Conservation (phyloP, 2,329 filamentous ascomycete genomes). For the Seiridium cupressi region DNA sequence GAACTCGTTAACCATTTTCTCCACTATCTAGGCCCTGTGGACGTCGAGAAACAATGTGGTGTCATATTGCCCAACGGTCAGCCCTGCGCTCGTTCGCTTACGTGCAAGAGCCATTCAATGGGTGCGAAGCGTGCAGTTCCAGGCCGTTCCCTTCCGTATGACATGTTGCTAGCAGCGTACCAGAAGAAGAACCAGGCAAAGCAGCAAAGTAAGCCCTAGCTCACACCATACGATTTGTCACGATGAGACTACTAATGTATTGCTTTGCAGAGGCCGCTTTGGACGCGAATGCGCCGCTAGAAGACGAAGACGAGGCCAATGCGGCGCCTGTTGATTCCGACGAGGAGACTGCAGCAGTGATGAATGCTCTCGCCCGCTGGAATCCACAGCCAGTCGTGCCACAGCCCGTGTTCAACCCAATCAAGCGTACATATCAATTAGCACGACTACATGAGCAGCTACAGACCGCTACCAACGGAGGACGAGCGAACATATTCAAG, state of each 20-base stretch:
- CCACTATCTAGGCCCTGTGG: conserved; percentile 65
- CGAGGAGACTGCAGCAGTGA: conserved; percentile 87
- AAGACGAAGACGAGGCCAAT: conserved; percentile 80
- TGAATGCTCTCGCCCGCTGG: conserved; percentile 75
- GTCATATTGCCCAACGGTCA: conserved; percentile 82
- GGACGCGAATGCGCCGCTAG: conserved; percentile 86
- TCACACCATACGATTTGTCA: not conserved
- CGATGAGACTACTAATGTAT: not conserved
- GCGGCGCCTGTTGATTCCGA: conserved; percentile 86
- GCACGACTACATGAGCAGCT: conserved; percentile 64
- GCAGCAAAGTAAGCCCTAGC: conserved; percentile 74
- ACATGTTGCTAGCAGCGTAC: conserved; percentile 84
- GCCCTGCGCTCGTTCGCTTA: conserved; percentile 82
- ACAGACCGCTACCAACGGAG: conserved; percentile 64
- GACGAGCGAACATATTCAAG: conserved; percentile 63
- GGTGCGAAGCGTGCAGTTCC: conserved; percentile 87
- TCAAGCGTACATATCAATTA: conserved; percentile 62
- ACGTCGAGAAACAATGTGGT: conserved; percentile 92
- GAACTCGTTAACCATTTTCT: conserved; percentile 7
- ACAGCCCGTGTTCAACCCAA: conserved; percentile 59
- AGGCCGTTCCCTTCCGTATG: conserved; percentile 83
- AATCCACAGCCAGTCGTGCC: conserved; percentile 75
- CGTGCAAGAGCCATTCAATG: conserved; percentile 95
- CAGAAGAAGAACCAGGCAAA: conserved; percentile 99
- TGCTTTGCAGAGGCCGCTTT: conserved; percentile 74